A percentile compares a stretch with the other conserved stretches of the same genome.
Conservation (phyloP, 768 basidiomycete species). For the Gloeostereum incarnatum region DNA sequence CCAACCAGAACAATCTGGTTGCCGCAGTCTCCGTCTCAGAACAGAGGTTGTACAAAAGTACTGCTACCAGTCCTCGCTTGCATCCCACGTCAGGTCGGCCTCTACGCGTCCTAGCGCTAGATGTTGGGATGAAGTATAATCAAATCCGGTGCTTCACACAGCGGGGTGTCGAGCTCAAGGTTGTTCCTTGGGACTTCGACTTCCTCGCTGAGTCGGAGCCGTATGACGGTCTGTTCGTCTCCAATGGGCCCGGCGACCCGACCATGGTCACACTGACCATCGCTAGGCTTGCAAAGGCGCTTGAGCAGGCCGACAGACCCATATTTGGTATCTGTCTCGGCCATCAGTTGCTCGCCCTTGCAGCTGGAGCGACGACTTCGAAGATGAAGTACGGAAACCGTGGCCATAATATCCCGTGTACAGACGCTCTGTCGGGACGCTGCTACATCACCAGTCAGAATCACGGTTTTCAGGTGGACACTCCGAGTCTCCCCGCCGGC, state of each 20-base stretch:
- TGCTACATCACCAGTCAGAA: conserved; percentile 99
- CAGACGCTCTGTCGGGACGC: conserved; percentile 83
- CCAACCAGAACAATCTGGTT: conserved; percentile 86
- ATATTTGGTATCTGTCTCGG: conserved; percentile 99
- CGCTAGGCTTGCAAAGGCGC: conserved; percentile 49
- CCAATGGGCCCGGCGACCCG: conserved; percentile 97
- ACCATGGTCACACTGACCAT: conserved; percentile 74
- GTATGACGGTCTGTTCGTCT: conserved; percentile 93
- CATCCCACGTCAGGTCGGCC: conserved; percentile 79
- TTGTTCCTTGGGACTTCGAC: conserved; percentile 96
- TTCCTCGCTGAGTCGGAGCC: conserved; percentile 71
- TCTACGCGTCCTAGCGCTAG: conserved; percentile 81
- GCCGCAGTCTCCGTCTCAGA: conserved; percentile 71
- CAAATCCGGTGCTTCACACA: conserved; percentile 94
- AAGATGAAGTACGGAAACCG: conserved; percentile 99
- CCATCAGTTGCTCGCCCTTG: conserved; percentile 93
- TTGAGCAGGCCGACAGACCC: conserved; percentile 69
- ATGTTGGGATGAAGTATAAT: conserved; percentile 99
- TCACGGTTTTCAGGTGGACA: conserved; percentile 95
- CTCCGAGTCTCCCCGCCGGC: conserved; percentile 60
- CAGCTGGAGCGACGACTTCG: conserved; percentile 87
- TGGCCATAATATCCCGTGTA: conserved; percentile 98
- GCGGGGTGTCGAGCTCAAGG: conserved; percentile 92
- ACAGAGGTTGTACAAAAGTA: conserved; percentile 64
- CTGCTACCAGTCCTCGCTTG: conserved; percentile 37